Conservation (phyloP, 805 yeast genomes). For the Candida suzukii region DNA sequence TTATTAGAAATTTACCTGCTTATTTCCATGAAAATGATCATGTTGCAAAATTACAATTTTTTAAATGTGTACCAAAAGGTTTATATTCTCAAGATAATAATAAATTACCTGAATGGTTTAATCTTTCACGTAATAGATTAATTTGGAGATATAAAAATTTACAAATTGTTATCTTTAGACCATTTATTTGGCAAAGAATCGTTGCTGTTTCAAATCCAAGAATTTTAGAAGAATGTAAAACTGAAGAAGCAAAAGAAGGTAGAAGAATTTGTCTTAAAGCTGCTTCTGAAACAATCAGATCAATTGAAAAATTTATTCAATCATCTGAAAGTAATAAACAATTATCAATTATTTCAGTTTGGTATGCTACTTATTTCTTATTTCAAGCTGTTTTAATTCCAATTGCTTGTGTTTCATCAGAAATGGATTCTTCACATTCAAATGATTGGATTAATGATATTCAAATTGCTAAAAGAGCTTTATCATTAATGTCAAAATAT, state of each 20-base stretch:
- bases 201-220: slow-evolving; percentile 29
- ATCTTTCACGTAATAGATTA: slow-evolving; percentile 43
- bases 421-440: slow-evolving; percentile 39
- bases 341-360: slow-evolving; percentile 42
- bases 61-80: slow-evolving; percentile 15
- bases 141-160: slow-evolving; percentile 54
- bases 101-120: slow-evolving; percentile 43
- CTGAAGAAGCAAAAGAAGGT: slow-evolving; percentile 41
- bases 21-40: slow-evolving; percentile 38
- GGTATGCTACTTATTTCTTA: slow-evolving; percentile 59
- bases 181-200: slow-evolving; percentile 49
- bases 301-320: slow-evolving; percentile 34
- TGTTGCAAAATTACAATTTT: slow-evolving; percentile 17
- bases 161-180: slow-evolving; percentile 47
- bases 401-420: slow-evolving; percentile 45
- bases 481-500: slow-evolving; percentile 30
- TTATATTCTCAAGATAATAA: slow-evolving; percentile 11
- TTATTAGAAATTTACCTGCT: slow-evolving; percentile 35
- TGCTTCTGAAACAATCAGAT: slow-evolving; percentile 44
- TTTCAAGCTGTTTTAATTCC: slow-evolving; percentile 60
- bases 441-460: slow-evolving; percentile 37
- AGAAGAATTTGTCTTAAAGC: slow-evolving; percentile 42
- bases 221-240: slow-evolving; percentile 23
- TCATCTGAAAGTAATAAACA: slow-evolving; percentile 6
- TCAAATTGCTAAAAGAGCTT: slow-evolving; percentile 31